A percentile compares a stretch with the other conserved stretches of the same genome.
phyloP scores from a whole-genome alignment of 345 rosid species.

The Schrenkiella parvula region DNA sequence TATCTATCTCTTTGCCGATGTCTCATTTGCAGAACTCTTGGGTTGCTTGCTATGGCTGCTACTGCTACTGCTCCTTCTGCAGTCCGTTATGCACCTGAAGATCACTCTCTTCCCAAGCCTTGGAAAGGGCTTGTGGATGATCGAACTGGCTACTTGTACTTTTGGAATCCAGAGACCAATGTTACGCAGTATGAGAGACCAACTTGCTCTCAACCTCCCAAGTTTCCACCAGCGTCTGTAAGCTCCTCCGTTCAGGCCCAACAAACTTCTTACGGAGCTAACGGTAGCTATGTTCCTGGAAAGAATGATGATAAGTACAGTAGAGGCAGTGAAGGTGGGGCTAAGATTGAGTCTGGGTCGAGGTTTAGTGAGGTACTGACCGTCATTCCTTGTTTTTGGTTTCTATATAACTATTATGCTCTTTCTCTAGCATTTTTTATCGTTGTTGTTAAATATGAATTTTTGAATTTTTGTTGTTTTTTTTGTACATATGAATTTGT shows the following conservation, averaged over 20 bases:
- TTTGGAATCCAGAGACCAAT: conserved; percentile 96
- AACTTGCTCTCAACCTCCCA: conserved; percentile 23
- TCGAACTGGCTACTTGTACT: conserved; percentile 82
- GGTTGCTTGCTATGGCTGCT: conserved; percentile 51
- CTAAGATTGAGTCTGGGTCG: conserved; percentile 39
- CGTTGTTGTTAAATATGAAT: background rate
- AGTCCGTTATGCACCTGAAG: conserved; percentile 79
- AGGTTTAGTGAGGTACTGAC: conserved; percentile 51
- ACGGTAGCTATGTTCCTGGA: conserved; percentile 37
- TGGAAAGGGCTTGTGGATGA: conserved; percentile 98
- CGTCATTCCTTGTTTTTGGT: background rate
- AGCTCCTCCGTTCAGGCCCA: conserved; percentile 69
- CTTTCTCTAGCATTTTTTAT: background rate
- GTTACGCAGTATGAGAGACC: conserved; percentile 95
- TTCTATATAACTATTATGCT: background rate
- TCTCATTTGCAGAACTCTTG: background rate
- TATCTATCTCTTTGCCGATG: background rate
- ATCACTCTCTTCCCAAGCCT: conserved; percentile 91
- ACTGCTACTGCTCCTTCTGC: conserved; percentile 52
- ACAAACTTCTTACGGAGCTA: conserved; percentile 38
- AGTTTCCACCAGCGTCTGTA: conserved; percentile 40
- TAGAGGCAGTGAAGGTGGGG: conserved; percentile 31
- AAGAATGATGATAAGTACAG: conserved; percentile 51
- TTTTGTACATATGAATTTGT: background rate
- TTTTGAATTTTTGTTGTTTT: background rate